Base-by-base conservation (phyloP, 768 basidiomycete genomes). In the Mycena olivaceomarginata region DNA sequence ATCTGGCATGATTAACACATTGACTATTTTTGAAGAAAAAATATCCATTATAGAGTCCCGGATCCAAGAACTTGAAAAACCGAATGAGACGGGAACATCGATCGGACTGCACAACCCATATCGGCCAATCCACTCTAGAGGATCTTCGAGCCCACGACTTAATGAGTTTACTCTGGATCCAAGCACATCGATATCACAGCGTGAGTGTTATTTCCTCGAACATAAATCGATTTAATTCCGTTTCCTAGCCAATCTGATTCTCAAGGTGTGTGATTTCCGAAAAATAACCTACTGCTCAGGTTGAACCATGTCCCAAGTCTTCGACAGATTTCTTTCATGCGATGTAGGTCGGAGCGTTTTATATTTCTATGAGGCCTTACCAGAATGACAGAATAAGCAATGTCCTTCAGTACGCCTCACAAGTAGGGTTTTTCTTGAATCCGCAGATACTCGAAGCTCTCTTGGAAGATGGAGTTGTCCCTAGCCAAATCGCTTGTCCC, bases 41-140 rank as follows among this genome's bases (percentile, higher is more conserved):
- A 76, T 76, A 18, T 76, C 75, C 15, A 76, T 76, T 13, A 18
- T 76, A 22, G 65, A 76, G 57, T 60, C 70, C 51, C 60, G 75
- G 37, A 76, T 76, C 59, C 75, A 60, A 15, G 70, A 76, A 8
- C 43, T 76, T 3, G 65, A 71, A 22, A 57, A 67, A 37, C 75
- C 75, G 5, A 71, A 41, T 18, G 70, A 45, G 16, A 20, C 20
- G 20, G 18, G 48, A 59, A 72, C 70, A 40, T 62, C 70, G 2
- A 48, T 76, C 18, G 70, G 64, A 11, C 60, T 76, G 56, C 70
- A 63, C 57, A 67, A 67, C 16, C 75, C 75, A 2, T 76, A 76
- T 45, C 37, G 48, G 15, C 9, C 63, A 10, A n/a, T 39, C 64
- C 67, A 67, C 41, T 13, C 6, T 66, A 56, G 25, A n/a, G 31